A percentile compares a stretch with the other conserved stretches of the same genome.
These are phyloP conservation scores for Sarocladiaceae sp. DNA, from an alignment of 2,329 filamentous ascomycete species.

Conservation along the genomic window DNA sequence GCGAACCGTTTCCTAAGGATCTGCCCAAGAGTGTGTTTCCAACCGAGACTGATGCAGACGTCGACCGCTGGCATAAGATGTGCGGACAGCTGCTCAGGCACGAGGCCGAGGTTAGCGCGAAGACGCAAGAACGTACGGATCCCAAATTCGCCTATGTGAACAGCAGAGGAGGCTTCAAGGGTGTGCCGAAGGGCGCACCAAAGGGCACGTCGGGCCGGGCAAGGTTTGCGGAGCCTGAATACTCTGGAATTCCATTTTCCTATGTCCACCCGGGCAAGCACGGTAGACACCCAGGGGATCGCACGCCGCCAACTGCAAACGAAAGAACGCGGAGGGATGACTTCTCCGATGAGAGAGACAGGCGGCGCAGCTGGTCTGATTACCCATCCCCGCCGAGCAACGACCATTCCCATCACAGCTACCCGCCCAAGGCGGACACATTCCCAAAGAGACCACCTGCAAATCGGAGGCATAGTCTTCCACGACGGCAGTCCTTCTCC, in stretches of 20 bases:
- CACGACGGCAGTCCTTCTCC: slow-evolving; percentile 30
- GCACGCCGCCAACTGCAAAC: slow-evolving; percentile 26
- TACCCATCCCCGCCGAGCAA: slow-evolving; percentile 32
- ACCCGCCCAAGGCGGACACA: slow-evolving; percentile 12
- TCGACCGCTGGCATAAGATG: slow-evolving; percentile 77
- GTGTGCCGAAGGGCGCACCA: not conserved
- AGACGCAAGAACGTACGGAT: slow-evolving; percentile 22
- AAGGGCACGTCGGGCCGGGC: not conserved
- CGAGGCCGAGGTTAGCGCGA: slow-evolving; percentile 39
- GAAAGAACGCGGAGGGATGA: slow-evolving; percentile 29
- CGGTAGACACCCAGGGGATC: slow-evolving; percentile 20
- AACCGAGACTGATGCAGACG: slow-evolving; percentile 64
- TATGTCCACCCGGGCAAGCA: slow-evolving; percentile 3
- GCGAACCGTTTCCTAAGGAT: slow-evolving; percentile 57
- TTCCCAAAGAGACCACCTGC: slow-evolving; percentile 20
- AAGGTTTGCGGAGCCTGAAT: slow-evolving; percentile 21
- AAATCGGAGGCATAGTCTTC: slow-evolving; percentile 43
- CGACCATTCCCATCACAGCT: slow-evolving; percentile 19
- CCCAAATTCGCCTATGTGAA: slow-evolving; percentile 32
- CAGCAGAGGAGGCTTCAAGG: slow-evolving; percentile 16
- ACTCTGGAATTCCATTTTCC: slow-evolving; percentile 15
- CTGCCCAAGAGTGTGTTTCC: slow-evolving; percentile 63
- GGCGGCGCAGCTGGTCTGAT: slow-evolving; percentile 47
- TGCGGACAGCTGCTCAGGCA: slow-evolving; percentile 65
- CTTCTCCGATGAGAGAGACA: slow-evolving; percentile 33